Evolutionary conservation across 2,329 filamentous ascomycete genomes (phyloP), one percentile per base, ranked within the genome.

Genomic region (Scolecobasidium constrictum): DNA sequence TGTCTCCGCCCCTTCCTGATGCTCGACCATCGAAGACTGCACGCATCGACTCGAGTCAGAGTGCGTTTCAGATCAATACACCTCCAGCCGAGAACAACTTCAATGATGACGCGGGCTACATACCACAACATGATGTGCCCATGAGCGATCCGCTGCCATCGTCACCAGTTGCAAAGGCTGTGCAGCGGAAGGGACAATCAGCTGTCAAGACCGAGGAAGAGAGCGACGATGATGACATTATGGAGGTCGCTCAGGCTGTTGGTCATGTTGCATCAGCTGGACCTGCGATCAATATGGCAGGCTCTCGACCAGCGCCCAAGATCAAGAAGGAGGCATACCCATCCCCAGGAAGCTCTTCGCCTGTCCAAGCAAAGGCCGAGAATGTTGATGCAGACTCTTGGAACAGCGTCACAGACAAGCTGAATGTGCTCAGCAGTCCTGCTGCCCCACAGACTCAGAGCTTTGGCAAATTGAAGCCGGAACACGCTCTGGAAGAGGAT

Each of bases 401-500:
- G 88, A 94, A 87, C 51, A 73, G 84, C 44, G 78, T 98, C 37
- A 88, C 84, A 5, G 78, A 79, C 55, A 90, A 82, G 53, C 72
- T 98, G 48, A 94, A 94, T 52, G 81, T 95, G 28, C 71, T 92
- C 50, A 86, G 76, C 60, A 86, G 79, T 54, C 80, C 86, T 3
- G 43, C 26, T 19, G 68, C 74, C 4, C 59, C 75, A 3, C 81
- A 86, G 49, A 66, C 69, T 23, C 68, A 68, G 19, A 71, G 68
- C 6, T 75, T 85, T 49, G 87, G 87, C 33, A 98, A 96, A 63
- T 73, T 95, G 38, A 78, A 82, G 49, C 73, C 85, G 45, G 77
- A 83, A 48, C 83, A 94, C 61, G 87, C 85, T n/a, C 66, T 94
- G n/a, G 90, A 96, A 59, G 79, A 85, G 48, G 88, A 98, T 55